These are phyloP conservation scores for Botrytis fabae DNA, from an alignment of 2,329 filamentous ascomycete species.

Conservation along the genomic window DNA sequence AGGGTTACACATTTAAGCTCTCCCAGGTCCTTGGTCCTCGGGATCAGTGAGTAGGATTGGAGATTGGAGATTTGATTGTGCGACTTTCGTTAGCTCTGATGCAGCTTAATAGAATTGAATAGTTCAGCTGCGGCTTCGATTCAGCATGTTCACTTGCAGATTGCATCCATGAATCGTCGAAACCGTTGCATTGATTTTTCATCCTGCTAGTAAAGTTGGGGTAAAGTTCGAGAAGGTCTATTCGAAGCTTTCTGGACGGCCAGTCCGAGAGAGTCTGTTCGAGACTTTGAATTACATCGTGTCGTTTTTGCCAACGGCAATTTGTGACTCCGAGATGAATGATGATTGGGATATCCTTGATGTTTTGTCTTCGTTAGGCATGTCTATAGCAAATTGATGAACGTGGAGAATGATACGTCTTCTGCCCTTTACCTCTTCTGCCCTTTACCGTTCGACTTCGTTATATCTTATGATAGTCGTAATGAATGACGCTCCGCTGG, in stretches of 20 bases:
- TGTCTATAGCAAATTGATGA: neutral
- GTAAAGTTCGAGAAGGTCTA: conserved; percentile 2
- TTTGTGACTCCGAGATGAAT: neutral
- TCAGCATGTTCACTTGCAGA: neutral
- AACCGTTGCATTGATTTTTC: conserved; percentile 9
- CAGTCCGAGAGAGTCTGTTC: neutral
- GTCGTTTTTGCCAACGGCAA: neutral
- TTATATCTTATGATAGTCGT: neutral
- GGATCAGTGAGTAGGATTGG: neutral
- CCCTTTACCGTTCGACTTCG: neutral
- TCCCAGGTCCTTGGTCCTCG: neutral
- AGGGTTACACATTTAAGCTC: neutral
- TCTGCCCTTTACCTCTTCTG: neutral
- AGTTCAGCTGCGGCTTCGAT: neutral
- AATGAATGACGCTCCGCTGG: neutral
- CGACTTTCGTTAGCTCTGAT: neutral
- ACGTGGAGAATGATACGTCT: neutral
- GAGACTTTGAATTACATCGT: neutral
- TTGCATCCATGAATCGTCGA: neutral
- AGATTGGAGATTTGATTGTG: neutral
- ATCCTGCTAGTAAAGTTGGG: conserved; percentile 1
- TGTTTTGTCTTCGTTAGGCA: neutral
- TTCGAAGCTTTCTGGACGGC: neutral
- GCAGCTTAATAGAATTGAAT: neutral
- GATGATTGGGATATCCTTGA: neutral